Conservation (phyloP, 2,329 filamentous ascomycete species). For the Microascus cirrosus region DNA sequence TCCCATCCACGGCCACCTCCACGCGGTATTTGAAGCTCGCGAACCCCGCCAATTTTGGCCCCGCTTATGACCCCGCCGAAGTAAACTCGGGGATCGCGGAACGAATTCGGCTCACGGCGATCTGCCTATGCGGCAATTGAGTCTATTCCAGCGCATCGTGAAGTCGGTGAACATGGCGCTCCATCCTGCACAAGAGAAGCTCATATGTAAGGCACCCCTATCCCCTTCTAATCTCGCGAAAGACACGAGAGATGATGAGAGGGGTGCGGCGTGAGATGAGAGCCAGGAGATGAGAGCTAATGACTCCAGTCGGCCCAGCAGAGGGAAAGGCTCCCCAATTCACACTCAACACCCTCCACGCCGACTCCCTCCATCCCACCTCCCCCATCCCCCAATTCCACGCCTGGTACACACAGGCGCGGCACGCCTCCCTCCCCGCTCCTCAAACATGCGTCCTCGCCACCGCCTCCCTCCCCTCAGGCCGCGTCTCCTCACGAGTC, state of each 20-base stretch:
- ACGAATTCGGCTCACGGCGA: background rate
- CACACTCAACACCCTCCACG: conserved; percentile 48
- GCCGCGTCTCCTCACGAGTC: conserved; percentile 71
- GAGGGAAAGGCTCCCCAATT: conserved; percentile 67
- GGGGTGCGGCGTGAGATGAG: background rate
- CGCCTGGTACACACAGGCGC: conserved; percentile 73
- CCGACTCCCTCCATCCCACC: conserved; percentile 44
- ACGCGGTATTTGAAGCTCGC: too few species aligned
- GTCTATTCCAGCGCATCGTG: background rate
- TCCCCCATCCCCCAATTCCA: conserved; percentile 79
- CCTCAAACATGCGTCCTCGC: conserved; percentile 84
- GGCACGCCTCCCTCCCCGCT: conserved; percentile 46
- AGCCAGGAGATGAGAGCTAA: background rate
- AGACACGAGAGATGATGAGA: background rate
- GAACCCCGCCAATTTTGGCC: too few species aligned
- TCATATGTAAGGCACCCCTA: conserved; percentile 7
- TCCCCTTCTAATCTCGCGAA: background rate
- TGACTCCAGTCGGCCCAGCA: conserved; percentile 48
- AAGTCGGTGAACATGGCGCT: conserved; percentile 7
- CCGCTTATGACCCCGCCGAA: too few species aligned
- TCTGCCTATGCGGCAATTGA: background rate
- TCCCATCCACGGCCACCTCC: too few species aligned
- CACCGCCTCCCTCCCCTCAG: conserved; percentile 73
- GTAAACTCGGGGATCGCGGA: background rate
- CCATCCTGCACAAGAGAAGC: conserved; percentile 6